These are phyloP conservation scores for Graphiopsis chlorocephala DNA, from an alignment of 2,329 filamentous ascomycete genomes.

Conservation along the genomic window DNA sequence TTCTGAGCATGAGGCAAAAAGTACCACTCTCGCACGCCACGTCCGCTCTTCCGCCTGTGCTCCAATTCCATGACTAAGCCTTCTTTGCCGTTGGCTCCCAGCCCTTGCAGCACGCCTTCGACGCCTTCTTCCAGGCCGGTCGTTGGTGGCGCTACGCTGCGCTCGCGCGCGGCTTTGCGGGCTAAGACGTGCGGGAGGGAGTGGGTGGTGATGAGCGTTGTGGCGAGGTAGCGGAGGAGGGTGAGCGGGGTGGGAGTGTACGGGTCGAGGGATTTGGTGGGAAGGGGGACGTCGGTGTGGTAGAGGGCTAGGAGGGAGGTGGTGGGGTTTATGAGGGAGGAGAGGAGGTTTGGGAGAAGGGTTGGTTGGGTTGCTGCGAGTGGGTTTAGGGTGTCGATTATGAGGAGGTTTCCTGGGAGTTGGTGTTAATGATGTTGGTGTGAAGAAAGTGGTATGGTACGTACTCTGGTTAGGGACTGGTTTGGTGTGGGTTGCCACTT, in stretches of 20 bases:
- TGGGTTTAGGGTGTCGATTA: conserved; percentile 77
- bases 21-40: conserved; percentile 70
- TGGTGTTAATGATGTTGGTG: not conserved
- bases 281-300: conserved; percentile 73
- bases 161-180: conserved; percentile 70
- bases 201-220: conserved; percentile 72
- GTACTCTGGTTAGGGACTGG: not conserved
- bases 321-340: conserved; percentile 46
- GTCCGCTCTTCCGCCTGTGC: conserved; percentile 76
- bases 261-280: conserved; percentile 32
- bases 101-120: conserved; percentile 74
- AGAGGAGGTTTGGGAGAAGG: conserved; percentile 66
- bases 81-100: conserved; percentile 51
- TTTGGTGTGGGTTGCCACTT: conserved; percentile 23
- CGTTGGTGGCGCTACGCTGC: conserved; percentile 70
- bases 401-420: conserved; percentile 59
- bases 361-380: conserved; percentile 57
- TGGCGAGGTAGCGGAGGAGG: conserved; percentile 80
- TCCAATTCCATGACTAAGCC: conserved; percentile 81
- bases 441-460: not conserved
- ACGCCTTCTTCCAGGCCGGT: conserved; percentile 75
- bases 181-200: conserved; percentile 73
- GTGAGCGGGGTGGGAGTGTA: conserved; percentile 69
- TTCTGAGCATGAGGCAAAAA: conserved; percentile 44
- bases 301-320: conserved; percentile 72